phyloP scores from a whole-genome alignment of 805 yeast genomes.

The Candida arabinofermentans region DNA sequence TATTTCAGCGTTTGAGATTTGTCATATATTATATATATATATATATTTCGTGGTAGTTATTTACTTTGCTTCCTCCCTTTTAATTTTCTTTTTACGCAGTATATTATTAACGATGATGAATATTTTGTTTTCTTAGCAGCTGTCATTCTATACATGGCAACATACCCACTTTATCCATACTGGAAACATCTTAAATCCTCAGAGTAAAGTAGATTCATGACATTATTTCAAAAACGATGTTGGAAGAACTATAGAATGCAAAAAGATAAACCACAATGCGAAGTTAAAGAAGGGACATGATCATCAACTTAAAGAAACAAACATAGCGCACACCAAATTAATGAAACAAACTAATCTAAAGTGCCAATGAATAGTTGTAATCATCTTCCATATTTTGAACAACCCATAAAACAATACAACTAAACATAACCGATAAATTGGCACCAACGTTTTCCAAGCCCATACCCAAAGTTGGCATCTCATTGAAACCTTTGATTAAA shows the following conservation, averaged over 20 bases:
- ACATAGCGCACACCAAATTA: background rate
- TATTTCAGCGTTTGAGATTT: background rate
- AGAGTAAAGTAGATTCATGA: too few species aligned
- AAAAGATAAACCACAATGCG: too few species aligned
- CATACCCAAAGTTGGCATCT: constrained; percentile 90
- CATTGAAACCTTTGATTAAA: constrained; percentile 63
- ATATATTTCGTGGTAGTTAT: background rate
- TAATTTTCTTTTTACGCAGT: background rate
- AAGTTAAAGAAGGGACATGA: too few species aligned
- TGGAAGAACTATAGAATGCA: too few species aligned
- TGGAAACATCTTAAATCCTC: too few species aligned
- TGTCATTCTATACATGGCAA: too few species aligned
- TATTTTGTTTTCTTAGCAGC: too few species aligned
- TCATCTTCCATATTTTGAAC: constrained; percentile 96
- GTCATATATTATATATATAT: background rate
- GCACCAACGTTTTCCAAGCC: constrained; percentile 85
- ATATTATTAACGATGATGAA: constrained; percentile 1
- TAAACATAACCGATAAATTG: constrained; percentile 75
- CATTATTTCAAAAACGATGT: too few species aligned
- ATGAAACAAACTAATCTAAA: constrained; percentile 12
- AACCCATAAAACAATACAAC: constrained; percentile 88
- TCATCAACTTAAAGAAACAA: background rate
- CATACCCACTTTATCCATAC: too few species aligned
- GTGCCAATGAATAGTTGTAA: constrained; percentile 83
- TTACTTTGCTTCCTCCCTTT: background rate